Base-by-base conservation (phyloP, 208 protist species). In the Vickermania spadyakhi region DNA sequence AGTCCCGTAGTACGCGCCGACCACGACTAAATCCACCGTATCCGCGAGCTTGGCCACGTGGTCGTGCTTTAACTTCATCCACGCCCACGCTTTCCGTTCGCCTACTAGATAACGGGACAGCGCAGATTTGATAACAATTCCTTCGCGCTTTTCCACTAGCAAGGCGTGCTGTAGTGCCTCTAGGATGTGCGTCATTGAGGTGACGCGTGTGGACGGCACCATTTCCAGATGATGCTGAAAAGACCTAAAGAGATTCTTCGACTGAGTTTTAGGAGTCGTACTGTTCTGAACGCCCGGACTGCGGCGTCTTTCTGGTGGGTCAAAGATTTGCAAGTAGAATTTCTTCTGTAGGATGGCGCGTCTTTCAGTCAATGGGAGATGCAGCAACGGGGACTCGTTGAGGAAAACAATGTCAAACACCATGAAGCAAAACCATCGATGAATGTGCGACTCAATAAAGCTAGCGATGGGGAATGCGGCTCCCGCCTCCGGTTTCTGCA, bases 61-160 rank as follows among this genome's bases (percentile, higher is more conserved):
- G 54, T 81, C 77, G 3, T 68, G 64, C 62, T 89, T 92, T n/a
- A 81, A 55, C 64, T 92, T 92, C 50, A 86, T 58, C 79, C 85
- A 89, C 2, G 78, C 56, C 36, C 36, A 45, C 5, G 52, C 22
- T 25, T 77, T 72, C 13, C 81, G 68, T 72, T 84, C 75, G 13
- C 52, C 77, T 14, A 77, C 64, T 0, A 70, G 36, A 64, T 87
- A 89, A 2, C 31, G 49, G 54, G 63, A 73, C 22, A 2, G 18
- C 2, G 27, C 42, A 21, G 42, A 36, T 60, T 89, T 86, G 51
- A 91, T 31, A 41, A 88, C 64, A 30, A 87, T 64, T 5, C 75
- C 77, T 57, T 88, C 75, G 25, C 74, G 59, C 25, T 57, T 27
- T 3, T 67, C 64, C 1, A 64, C 51, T 11, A 83, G 56, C 49